Evolutionary conservation across 177 flowering plant species (phyloP).

Genomic region (Telopea speciosissima): DNA sequence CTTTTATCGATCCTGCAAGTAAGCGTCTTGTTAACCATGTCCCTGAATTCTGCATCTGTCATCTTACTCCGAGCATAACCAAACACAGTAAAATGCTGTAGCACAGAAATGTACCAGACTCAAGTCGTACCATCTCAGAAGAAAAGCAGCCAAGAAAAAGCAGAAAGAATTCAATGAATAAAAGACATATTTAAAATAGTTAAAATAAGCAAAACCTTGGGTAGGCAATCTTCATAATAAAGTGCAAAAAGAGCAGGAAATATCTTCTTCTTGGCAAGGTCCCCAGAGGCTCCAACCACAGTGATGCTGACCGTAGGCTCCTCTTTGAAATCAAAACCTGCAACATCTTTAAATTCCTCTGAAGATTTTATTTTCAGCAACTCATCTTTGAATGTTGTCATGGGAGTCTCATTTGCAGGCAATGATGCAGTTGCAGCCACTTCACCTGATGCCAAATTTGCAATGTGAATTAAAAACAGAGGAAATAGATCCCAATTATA

Average conservation of each 20-base stretch:
- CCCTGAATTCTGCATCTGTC: conserved; percentile 87
- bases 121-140: too few relatives aligned
- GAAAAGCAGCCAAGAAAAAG: too few relatives aligned
- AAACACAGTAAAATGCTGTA: conserved; percentile 80
- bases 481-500: background rate
- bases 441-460: conserved; percentile 34
- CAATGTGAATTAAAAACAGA: conserved; percentile 1
- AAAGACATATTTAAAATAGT: background rate
- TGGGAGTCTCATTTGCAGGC: conserved; percentile 29
- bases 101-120: conserved; percentile 1
- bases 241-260: conserved; percentile 97
- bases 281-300: conserved; percentile 97
- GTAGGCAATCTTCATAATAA: conserved; percentile 72
- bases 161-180: background rate
- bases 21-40: conserved; percentile 85
- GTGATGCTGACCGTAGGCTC: conserved; percentile 76
- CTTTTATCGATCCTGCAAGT: conserved; percentile 92
- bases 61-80: conserved; percentile 98
- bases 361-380: conserved; percentile 28
- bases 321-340: conserved; percentile 21
- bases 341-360: conserved; percentile 25
- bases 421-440: conserved; percentile 36
- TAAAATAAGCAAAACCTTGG: conserved; percentile 28
- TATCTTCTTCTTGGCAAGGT: conserved; percentile 97
- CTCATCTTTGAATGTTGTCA: conserved; percentile 32